Evolutionary conservation across 805 yeast species (phyloP).

Genomic region (Priceomyces melissophilus): DNA sequence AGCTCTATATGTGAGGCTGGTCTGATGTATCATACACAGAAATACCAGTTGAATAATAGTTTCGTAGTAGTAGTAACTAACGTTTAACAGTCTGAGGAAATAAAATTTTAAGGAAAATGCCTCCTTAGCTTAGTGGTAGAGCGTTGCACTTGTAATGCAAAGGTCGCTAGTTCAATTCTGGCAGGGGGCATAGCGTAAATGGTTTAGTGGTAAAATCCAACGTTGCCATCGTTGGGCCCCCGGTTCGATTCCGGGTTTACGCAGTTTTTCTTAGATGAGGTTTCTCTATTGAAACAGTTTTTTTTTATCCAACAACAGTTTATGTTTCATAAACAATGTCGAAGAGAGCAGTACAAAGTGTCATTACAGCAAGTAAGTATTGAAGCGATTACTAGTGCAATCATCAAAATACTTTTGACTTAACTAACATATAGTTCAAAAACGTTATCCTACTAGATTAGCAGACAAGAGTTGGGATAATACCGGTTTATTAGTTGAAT

Average conservation of each 20-base stretch:
- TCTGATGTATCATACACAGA: no score
- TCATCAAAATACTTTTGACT: background rate
- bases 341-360: slow-evolving; percentile 42
- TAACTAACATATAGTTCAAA: slow-evolving; percentile 46
- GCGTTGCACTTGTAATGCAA: slow-evolving; percentile 99
- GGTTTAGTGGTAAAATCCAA: slow-evolving; percentile 12
- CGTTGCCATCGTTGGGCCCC: slow-evolving; percentile 14
- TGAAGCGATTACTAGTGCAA: background rate
- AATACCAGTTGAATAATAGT: no score
- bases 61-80: no score
- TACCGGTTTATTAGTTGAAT: slow-evolving; percentile 84
- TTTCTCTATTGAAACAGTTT: background rate
- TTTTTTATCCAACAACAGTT: background rate
- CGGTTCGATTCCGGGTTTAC: slow-evolving; percentile 13
- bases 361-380: slow-evolving; percentile 37
- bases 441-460: slow-evolving; percentile 70
- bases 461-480: slow-evolving; percentile 95
- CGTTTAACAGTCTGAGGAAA: no score
- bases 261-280: slow-evolving; percentile 6
- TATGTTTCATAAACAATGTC: slow-evolving; percentile 23
- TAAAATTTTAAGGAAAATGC: slow-evolving; percentile 34
- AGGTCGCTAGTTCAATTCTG: slow-evolving; percentile 95
- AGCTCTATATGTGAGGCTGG: no score
- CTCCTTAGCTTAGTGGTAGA: slow-evolving; percentile 99
- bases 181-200: slow-evolving; percentile 58